These are phyloP conservation scores for Haberlea rhodopensis DNA, from an alignment of 257 asterid genomes.

Conservation along the genomic window DNA sequence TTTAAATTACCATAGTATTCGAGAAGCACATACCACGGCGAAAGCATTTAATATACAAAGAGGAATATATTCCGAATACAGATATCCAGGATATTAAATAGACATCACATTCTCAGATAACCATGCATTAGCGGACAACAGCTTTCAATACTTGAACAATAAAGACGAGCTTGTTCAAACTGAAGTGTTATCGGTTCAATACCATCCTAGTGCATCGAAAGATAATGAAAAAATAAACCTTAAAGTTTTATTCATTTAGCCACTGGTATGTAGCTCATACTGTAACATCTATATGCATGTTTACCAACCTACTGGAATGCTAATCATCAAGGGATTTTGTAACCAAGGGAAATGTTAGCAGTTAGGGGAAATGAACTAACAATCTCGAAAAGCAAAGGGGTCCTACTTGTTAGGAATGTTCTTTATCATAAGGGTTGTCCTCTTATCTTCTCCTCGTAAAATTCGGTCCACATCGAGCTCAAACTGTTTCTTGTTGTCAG, in stretches of 20 bases:
- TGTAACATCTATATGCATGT: not conserved
- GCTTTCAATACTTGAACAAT: not conserved
- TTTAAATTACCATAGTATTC: not conserved
- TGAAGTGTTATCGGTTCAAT: not conserved
- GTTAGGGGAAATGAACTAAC: conserved; percentile 3
- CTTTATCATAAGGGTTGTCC: conserved; percentile 98
- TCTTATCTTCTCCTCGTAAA: conserved; percentile 85
- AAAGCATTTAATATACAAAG: not conserved
- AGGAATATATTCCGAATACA: not conserved
- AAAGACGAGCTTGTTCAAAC: not conserved
- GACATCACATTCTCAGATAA: conserved; percentile 4
- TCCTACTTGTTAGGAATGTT: conserved; percentile 99
- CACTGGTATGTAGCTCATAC: not conserved
- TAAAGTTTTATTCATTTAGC: not conserved
- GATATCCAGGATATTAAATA: not conserved
- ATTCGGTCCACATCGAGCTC: conserved; percentile 94
- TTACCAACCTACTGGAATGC: conserved; percentile 1
- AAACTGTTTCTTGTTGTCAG: conserved; percentile 92
- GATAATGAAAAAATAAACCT: not conserved
- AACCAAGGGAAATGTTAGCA: conserved; percentile 11
- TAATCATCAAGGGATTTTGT: conserved; percentile 3
- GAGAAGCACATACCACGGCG: not conserved
- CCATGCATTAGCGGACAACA: not conserved
- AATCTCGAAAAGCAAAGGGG: conserved; percentile 14
- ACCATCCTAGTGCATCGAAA: conserved; percentile 7